A percentile compares a stretch with the other conserved stretches of the same genome.
Conservation (phyloP, 2,329 filamentous ascomycete species). For the Huntiella omanensis region DNA sequence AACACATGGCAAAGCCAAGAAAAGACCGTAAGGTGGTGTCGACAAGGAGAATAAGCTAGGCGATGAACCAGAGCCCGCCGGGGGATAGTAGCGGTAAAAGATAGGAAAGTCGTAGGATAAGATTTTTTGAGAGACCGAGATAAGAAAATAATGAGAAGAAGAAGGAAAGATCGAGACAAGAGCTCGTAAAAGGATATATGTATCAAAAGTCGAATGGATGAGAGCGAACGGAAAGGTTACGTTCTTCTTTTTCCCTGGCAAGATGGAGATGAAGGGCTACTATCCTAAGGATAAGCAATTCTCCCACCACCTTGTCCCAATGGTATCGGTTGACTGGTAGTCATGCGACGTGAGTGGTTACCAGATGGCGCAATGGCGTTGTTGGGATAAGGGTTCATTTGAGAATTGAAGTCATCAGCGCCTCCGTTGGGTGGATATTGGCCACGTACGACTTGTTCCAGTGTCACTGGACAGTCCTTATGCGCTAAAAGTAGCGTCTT, state of each 20-base stretch:
- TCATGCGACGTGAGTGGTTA: conserved; percentile 7
- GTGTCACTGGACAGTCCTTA: conserved; percentile 87
- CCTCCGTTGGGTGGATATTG: conserved; percentile 35
- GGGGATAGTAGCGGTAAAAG: too few species aligned
- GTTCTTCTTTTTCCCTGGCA: too few species aligned
- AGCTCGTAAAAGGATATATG: not conserved
- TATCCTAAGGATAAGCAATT: too few species aligned
- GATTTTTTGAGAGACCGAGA: too few species aligned
- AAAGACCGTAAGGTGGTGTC: too few species aligned
- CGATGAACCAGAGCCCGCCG: too few species aligned
- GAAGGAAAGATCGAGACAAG: conserved; percentile 1
- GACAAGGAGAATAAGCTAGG: too few species aligned
- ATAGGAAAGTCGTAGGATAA: too few species aligned
- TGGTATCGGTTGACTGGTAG: conserved; percentile 7
- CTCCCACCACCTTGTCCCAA: conserved; percentile 1
- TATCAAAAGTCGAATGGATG: not conserved
- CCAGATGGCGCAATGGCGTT: not conserved
- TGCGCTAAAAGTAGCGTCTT: conserved; percentile 86
- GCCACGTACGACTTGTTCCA: conserved; percentile 40
- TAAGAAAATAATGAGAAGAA: conserved; percentile 1
- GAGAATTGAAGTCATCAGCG: conserved; percentile 30
- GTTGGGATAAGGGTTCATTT: conserved; percentile 34
- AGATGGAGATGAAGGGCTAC: too few species aligned
- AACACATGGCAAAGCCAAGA: too few species aligned
- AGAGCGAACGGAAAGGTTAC: not conserved